Conservation (phyloP, 352 stramenopile genomes). For the Pythium rishiriense region DNA sequence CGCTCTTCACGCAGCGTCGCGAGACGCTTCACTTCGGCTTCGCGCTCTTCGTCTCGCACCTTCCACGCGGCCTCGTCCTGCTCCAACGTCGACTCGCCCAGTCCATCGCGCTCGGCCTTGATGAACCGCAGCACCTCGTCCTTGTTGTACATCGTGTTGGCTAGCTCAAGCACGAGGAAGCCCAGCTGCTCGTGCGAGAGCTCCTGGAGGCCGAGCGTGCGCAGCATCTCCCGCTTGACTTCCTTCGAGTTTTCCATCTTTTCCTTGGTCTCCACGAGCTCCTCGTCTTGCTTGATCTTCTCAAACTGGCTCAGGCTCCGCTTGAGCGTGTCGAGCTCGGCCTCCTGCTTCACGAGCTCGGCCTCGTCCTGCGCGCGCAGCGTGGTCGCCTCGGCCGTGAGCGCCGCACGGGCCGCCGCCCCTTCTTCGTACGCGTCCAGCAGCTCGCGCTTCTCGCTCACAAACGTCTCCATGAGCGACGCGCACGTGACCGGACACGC, state of each 20-base stretch:
- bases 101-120: slow-evolving; percentile 48
- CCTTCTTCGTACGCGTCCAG: slow-evolving; percentile 77
- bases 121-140: slow-evolving; percentile 61
- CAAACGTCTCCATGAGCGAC: slow-evolving; percentile 42
- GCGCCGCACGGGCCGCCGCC: slow-evolving; percentile 39
- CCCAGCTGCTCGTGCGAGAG: slow-evolving; percentile 59
- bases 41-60: slow-evolving; percentile 47
- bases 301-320: slow-evolving; percentile 49
- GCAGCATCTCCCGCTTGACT: slow-evolving; percentile 46
- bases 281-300: slow-evolving; percentile 44
- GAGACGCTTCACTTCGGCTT: slow-evolving; percentile 54
- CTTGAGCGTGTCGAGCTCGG: slow-evolving; percentile 29
- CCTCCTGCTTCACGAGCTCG: slow-evolving; percentile 26
- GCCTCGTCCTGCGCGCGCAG: slow-evolving; percentile 29
- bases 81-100: slow-evolving; percentile 50
- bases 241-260: slow-evolving; percentile 25
- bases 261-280: slow-evolving; percentile 40
- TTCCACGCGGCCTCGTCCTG: slow-evolving; percentile 50
- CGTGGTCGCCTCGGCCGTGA: slow-evolving; percentile 36
- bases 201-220: slow-evolving; percentile 60
- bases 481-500: slow-evolving; percentile 50
- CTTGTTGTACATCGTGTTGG: slow-evolving; percentile 38
- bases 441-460: slow-evolving; percentile 49
- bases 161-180: slow-evolving; percentile 64
- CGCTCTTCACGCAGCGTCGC: slow-evolving; percentile 57